Percentiles rank a stretch among this genome's conserved stretches.
Evolutionary conservation across 495 filamentous ascomycete species (phyloP).

Genomic region (Neurospora sp.): DNA sequence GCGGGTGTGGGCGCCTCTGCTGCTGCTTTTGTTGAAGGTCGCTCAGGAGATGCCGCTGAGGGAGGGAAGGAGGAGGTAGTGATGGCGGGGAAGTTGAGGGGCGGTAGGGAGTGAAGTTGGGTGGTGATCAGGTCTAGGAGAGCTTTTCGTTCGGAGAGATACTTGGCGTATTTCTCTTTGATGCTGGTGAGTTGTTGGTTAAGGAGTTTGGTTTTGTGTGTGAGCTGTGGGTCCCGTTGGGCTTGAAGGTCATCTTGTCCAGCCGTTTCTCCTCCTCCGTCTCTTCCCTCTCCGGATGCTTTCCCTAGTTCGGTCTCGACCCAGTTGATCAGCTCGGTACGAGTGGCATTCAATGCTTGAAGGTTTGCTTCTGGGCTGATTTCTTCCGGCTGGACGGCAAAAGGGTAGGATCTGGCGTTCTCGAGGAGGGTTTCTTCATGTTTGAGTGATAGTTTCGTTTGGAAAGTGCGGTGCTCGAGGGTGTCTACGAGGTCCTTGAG

Average conservation of each 20-base stretch:
- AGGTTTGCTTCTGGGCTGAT: conserved; percentile 28
- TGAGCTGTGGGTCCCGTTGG: background rate
- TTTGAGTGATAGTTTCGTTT: conserved; percentile 50
- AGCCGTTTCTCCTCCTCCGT: conserved; percentile 26
- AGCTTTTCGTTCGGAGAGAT: conserved; percentile 33
- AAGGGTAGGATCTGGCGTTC: conserved; percentile 37
- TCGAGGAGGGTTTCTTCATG: conserved; percentile 53
- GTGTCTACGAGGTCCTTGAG: conserved; percentile 45
- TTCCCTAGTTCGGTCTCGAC: conserved; percentile 57
- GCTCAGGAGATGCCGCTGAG: conserved; percentile 21
- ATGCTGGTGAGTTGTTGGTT: conserved; percentile 39
- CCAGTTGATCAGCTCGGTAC: conserved; percentile 61
- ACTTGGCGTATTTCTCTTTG: conserved; percentile 38
- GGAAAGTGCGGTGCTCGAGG: conserved; percentile 55
- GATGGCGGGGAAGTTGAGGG: background rate
- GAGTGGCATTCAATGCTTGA: conserved; percentile 42
- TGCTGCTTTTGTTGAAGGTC: conserved; percentile 9
- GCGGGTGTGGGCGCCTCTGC: conserved; percentile 5
- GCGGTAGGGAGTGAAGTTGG: background rate
- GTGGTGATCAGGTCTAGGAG: conserved; percentile 29
- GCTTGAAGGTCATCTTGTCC: conserved; percentile 29
- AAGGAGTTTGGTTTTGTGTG: conserved; percentile 28
- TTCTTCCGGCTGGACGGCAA: conserved; percentile 16
- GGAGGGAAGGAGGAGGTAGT: background rate
- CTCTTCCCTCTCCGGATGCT: conserved; percentile 29